Conservation (phyloP, 129 eudicot species). For the Tagetes patula region DNA sequence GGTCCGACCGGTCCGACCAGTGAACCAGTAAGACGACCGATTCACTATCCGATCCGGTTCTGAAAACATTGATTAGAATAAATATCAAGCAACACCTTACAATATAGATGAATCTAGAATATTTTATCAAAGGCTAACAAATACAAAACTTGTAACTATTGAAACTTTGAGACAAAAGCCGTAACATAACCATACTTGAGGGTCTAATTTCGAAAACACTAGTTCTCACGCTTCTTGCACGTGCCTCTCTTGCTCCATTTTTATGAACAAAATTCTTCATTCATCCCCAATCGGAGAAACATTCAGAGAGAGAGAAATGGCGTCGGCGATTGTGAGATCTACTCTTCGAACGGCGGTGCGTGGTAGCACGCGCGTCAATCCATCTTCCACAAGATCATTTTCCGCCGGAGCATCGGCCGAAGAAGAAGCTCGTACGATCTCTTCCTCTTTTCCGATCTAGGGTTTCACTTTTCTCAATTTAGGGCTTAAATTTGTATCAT, state of each 20-base stretch:
- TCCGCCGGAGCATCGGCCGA: constrained; percentile 47
- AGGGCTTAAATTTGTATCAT: neutral
- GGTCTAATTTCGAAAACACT: neutral
- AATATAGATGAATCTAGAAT: too few species aligned
- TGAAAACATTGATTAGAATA: too few species aligned
- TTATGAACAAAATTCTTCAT: neutral
- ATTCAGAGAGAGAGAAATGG: constrained; percentile 41
- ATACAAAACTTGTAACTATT: too few species aligned
- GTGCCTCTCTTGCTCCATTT: too few species aligned
- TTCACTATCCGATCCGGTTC: too few species aligned
- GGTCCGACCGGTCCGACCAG: too few species aligned
- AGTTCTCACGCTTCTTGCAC: too few species aligned
- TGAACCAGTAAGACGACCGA: too few species aligned
- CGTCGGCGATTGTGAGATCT: constrained; percentile 78
- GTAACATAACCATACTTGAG: too few species aligned
- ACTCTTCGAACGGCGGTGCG: constrained; percentile 65
- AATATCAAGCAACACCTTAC: too few species aligned
- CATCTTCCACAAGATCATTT: constrained; percentile 47
- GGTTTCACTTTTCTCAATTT: constrained; percentile 14
- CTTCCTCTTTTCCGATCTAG: neutral
- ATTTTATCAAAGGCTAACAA: too few species aligned
- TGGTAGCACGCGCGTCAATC: constrained; percentile 43
- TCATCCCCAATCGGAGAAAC: constrained; percentile 7
- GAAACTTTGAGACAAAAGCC: too few species aligned
- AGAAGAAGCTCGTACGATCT: constrained; percentile 64